Base-by-base conservation (phyloP, 2,329 filamentous ascomycete genomes). In the Tolypocladium paradoxum region DNA sequence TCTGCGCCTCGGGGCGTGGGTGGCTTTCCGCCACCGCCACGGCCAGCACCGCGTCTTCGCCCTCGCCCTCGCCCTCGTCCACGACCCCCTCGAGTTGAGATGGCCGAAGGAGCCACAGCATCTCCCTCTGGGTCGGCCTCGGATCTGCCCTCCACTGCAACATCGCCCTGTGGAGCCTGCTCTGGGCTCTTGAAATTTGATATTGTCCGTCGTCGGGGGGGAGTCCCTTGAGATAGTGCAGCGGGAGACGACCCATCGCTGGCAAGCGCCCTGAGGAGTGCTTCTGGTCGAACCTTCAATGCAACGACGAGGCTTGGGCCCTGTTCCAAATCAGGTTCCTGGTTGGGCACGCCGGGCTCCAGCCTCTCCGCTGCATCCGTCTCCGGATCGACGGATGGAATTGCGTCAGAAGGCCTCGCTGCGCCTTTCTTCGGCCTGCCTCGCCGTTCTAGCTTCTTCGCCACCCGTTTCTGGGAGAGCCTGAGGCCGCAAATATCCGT, bases 1-100 rank as follows among this genome's bases (percentile, higher is more conserved):
- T 50, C 36, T 16, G 36, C 57, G 53, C 11, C 56, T 37, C 53
- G 55, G 62, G 27, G 52, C 51, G 47, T 33, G 48, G 29, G 55
- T 54, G 48, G 11, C 34, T 45, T 36, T 46, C 55, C 51, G 11
- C 52, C 53, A 14, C 49, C 52, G 22, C 52, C 55, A 11, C 55
- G 52, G 24, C 38, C 60, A n/a, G 37, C 14, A 20, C 49, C 43
- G 14, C 29, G 43, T 20, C 48, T 24, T 18, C 9, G 24, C n/a
- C 43, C 22, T 1, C 50, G 24, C 4, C 50, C 46, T 24, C 49
- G 53, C 24, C 53, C 57, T 6, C 56, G 49, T 11, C 54, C 55
- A 3, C 60, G 50, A 9, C 56, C 53, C 35, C 54, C 45, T 3
- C 40, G n/a, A 8, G 27, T 27, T 20, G 31, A 8, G 1, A 4